Conservation (phyloP, 2,329 filamentous ascomycete species). For the Phyllosticta citrichinensis region DNA sequence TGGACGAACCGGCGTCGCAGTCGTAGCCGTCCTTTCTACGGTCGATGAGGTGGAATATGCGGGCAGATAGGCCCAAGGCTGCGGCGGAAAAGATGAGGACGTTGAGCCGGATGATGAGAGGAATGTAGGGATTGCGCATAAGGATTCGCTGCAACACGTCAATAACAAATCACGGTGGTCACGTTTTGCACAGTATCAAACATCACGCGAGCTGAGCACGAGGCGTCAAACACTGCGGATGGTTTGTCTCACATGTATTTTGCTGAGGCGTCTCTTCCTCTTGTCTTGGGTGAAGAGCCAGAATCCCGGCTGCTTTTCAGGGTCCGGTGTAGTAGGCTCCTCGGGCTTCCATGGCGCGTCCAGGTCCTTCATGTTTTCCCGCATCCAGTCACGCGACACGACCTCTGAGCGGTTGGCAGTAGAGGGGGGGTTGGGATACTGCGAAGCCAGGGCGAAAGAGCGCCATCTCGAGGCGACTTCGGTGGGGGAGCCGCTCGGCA, state of each 20-base stretch:
- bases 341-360: slow-evolving; percentile 44
- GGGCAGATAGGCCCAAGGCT: slow-evolving; percentile 67
- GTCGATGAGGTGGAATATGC: slow-evolving; percentile 59
- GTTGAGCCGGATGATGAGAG: slow-evolving; percentile 69
- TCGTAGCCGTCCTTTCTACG: slow-evolving; percentile 13
- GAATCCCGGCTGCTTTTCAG: slow-evolving; percentile 38
- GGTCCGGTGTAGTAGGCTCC: slow-evolving; percentile 39
- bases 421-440: slow-evolving; percentile 17
- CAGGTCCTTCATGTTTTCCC: slow-evolving; percentile 38
- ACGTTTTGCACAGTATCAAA: slow-evolving; percentile 5
- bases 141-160: slow-evolving; percentile 42
- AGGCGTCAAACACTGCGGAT: slow-evolving; percentile 1
- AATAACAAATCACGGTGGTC: slow-evolving; percentile 4
- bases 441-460: slow-evolving; percentile 24
- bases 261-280: slow-evolving; percentile 44
- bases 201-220: background rate
- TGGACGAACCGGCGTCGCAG: slow-evolving; percentile 48
- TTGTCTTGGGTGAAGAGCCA: slow-evolving; percentile 39
- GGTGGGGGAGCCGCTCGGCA: slow-evolving; percentile 23
- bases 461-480: slow-evolving; percentile 30
- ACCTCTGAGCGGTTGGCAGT: slow-evolving; percentile 28
- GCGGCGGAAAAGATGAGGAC: slow-evolving; percentile 76
- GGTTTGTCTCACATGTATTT: slow-evolving; percentile 39
- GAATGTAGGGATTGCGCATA: slow-evolving; percentile 74
- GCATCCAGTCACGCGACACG: slow-evolving; percentile 37